These are phyloP conservation scores for Apiospora phragmitis DNA, from an alignment of 2,329 filamentous ascomycete genomes.

Conservation along the genomic window DNA sequence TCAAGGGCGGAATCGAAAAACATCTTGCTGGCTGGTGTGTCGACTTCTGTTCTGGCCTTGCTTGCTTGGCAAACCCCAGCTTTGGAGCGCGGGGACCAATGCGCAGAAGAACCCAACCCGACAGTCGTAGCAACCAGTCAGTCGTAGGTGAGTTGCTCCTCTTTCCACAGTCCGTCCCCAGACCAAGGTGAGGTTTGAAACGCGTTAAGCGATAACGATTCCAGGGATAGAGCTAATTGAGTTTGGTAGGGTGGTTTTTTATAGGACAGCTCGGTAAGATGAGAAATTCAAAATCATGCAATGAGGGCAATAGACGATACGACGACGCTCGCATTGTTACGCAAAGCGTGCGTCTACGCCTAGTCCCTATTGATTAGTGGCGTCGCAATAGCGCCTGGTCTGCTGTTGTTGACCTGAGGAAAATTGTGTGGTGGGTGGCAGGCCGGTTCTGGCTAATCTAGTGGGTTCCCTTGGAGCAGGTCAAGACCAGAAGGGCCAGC, in stretches of 20 bases:
- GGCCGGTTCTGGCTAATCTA: background rate
- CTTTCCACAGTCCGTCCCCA: background rate
- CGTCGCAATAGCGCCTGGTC: conserved; percentile 1
- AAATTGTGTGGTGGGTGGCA: background rate
- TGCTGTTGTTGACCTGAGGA: background rate
- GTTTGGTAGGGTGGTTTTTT: conserved; percentile 2
- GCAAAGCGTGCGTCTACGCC: background rate
- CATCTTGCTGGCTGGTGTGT: background rate
- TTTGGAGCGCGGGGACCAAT: background rate
- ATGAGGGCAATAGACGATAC: background rate
- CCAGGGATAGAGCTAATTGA: background rate
- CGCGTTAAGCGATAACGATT: background rate
- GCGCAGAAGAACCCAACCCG: background rate
- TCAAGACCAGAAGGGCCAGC: background rate
- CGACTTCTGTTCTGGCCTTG: background rate
- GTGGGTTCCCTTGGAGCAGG: background rate
- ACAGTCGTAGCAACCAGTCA: background rate
- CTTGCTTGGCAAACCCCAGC: background rate
- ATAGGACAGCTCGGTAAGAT: background rate
- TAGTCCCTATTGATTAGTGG: background rate
- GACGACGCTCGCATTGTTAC: background rate
- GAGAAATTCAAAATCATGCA: conserved; percentile 5
- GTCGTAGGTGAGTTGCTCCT: background rate
- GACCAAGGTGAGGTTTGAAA: background rate
- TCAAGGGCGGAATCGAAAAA: background rate